Percentiles rank a stretch among this genome's conserved stretches.
Evolutionary conservation across 176 grass and related monocot species (phyloP).

Genomic region (Chrysopogon serrulatus): DNA sequence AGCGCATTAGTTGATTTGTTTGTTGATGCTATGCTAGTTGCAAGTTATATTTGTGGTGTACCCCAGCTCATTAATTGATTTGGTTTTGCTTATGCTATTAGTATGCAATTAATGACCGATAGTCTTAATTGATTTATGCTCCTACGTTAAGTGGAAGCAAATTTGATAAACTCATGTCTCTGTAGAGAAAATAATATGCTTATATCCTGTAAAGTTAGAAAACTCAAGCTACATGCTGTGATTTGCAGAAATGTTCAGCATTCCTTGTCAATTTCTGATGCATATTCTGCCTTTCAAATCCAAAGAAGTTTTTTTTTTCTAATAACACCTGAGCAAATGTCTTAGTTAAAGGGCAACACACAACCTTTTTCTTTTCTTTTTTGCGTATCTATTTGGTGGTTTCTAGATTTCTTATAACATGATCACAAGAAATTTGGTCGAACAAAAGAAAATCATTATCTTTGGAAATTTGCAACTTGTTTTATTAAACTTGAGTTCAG

Average conservation of each 20-base stretch:
- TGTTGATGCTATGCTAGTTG: no score
- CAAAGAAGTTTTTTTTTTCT: background rate
- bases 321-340: no score
- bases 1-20: no score
- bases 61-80: no score
- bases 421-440: background rate
- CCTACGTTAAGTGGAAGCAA: no score
- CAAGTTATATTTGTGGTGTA: no score
- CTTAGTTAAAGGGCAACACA: background rate
- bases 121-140: no score
- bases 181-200: background rate
- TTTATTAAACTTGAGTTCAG: background rate
- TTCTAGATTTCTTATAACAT: background rate
- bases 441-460: background rate
- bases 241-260: background rate
- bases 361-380: background rate
- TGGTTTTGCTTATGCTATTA: no score
- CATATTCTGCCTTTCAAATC: background rate
- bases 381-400: background rate
- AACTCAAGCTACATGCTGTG: background rate
- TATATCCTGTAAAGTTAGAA: background rate
- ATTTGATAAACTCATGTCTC: background rate
- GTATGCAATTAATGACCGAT: no score
- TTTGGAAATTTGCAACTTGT: background rate
- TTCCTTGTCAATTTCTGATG: background rate